phyloP scores from a whole-genome alignment of 768 basidiomycete species.

The Lactifluus subvellereus region DNA sequence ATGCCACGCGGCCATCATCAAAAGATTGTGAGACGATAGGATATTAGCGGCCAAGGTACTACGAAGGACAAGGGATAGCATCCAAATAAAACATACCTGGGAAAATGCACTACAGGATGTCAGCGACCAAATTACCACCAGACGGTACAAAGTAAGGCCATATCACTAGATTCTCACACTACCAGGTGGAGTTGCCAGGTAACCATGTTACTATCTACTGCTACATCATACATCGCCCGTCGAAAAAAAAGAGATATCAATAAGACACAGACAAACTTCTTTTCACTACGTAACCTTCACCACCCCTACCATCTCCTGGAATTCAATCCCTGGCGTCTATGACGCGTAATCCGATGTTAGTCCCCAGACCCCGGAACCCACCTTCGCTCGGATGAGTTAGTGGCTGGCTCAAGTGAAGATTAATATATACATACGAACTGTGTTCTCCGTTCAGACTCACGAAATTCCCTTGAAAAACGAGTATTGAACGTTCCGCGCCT shows the following conservation, averaged over 20 bases:
- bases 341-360: not conserved
- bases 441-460: not conserved
- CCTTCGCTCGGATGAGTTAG: not conserved
- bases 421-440: not conserved
- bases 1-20: no score
- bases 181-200: no score
- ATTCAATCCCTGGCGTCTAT: not conserved
- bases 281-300: not conserved
- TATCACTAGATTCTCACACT: no score
- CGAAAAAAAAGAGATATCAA: not conserved
- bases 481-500: not conserved
- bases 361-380: not conserved
- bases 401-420: not conserved
- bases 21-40: no score
- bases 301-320: not conserved
- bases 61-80: no score
- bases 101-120: no score
- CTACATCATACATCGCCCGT: no score
- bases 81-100: no score
- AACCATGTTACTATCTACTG: no score
- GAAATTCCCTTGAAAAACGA: not conserved
- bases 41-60: no score
- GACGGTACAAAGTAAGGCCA: no score
- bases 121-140: no score
- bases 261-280: not conserved